A percentile compares a stretch with the other conserved stretches of the same genome.
These are phyloP conservation scores for Protomyces lactucae-debilis DNA, from an alignment of 1,139 yeast species.

Conservation along the genomic window DNA sequence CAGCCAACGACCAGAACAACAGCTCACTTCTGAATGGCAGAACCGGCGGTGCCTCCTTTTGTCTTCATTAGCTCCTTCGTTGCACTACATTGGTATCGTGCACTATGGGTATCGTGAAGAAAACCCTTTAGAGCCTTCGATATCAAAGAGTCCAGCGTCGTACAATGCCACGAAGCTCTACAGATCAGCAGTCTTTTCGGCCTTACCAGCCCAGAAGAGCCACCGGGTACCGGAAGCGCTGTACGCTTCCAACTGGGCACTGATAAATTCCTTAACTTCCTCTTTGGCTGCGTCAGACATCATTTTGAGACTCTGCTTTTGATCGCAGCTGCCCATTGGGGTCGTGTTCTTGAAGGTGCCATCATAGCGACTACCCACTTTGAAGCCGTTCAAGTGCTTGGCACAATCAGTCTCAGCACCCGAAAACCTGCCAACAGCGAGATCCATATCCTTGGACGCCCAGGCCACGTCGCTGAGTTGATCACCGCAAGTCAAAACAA, in stretches of 20 bases:
- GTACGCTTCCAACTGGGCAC: conserved; percentile 85
- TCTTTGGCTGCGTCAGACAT: conserved; percentile 29
- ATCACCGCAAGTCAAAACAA: conserved; percentile 53
- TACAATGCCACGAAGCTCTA: conserved; percentile 73
- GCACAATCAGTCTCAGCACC: conserved; percentile 88
- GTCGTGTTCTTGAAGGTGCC: conserved; percentile 57
- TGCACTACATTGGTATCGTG: too few species aligned
- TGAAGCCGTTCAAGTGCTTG: conserved; percentile 85
- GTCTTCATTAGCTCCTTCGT: too few species aligned
- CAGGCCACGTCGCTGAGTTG: too few species aligned
- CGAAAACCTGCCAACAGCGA: conserved; percentile 83
- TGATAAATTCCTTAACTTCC: conserved; percentile 63
- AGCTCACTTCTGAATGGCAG: too few species aligned
- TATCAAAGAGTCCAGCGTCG: conserved; percentile 45
- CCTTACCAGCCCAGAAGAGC: conserved; percentile 91
- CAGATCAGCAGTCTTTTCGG: conserved; percentile 64
- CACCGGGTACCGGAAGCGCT: conserved; percentile 62
- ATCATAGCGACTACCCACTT: conserved; percentile 78
- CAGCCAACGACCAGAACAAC: too few species aligned
- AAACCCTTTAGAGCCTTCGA: conserved; percentile 57
- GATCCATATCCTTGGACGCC: too few species aligned
- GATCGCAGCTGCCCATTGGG: conserved; percentile 32
- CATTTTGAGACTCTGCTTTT: conserved; percentile 39
- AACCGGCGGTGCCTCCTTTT: too few species aligned
- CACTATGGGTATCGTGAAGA: too few species aligned